Evolutionary conservation across 108 stramenopile genomes (phyloP).

Genomic region (Cyclotella kingstonii): DNA sequence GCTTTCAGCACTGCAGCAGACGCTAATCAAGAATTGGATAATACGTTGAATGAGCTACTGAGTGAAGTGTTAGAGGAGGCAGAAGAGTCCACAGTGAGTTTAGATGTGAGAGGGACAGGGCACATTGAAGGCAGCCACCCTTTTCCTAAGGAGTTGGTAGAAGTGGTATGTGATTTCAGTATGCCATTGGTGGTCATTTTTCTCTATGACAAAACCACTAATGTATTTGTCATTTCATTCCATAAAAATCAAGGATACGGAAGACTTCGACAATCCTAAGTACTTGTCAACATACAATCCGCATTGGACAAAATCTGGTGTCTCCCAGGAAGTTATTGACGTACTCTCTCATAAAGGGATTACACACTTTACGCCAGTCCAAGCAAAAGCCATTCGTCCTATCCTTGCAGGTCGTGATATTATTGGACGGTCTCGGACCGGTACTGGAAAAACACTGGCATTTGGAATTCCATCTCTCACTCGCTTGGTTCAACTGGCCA

Average conservation of each 20-base stretch:
- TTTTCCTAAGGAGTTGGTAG: not conserved
- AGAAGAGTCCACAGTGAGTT: not conserved
- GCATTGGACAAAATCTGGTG: constrained; percentile 66
- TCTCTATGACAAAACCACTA: not conserved
- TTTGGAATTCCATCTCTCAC: constrained; percentile 95
- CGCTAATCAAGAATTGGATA: not conserved
- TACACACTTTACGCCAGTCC: constrained; percentile 83
- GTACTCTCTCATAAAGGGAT: constrained; percentile 84
- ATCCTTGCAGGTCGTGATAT: constrained; percentile 90
- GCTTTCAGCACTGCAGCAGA: not conserved
- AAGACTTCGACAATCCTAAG: constrained; percentile 66
- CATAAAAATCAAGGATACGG: not conserved
- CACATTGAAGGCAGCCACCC: not conserved
- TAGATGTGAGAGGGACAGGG: not conserved
- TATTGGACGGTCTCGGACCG: constrained; percentile 96
- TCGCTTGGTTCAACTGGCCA: constrained; percentile 53
- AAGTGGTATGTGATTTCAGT: not conserved
- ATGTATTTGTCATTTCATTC: not conserved
- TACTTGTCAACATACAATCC: constrained; percentile 81
- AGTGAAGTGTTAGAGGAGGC: not conserved
- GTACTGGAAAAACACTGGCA: constrained; percentile 99
- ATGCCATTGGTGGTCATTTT: not conserved
- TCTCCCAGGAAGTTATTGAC: constrained; percentile 73
- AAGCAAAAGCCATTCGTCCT: constrained; percentile 89
- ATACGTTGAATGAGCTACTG: not conserved